These are phyloP conservation scores for Blumeriella jaapii DNA, from an alignment of 2,329 filamentous ascomycete species.

Conservation along the genomic window DNA sequence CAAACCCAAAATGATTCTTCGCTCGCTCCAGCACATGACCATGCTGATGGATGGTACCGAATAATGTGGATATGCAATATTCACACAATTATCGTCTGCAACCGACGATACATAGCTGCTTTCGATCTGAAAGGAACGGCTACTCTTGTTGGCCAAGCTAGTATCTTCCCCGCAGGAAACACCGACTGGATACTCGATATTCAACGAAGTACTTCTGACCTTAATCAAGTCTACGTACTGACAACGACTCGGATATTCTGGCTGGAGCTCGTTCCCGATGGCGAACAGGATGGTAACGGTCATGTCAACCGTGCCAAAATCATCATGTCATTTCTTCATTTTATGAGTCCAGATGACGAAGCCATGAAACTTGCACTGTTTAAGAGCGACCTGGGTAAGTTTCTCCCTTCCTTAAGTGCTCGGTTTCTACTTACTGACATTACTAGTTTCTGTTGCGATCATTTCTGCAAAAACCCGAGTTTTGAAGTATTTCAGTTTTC, in stretches of 20 bases:
- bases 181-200: constrained; percentile 47
- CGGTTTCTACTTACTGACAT: constrained; percentile 10
- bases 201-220: constrained; percentile 34
- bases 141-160: constrained; percentile 13
- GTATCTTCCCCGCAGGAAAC: constrained; percentile 12
- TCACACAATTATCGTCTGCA: constrained; percentile 35
- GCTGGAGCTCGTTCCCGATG: constrained; percentile 20
- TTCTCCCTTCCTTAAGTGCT: background rate
- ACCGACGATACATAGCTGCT: constrained; percentile 26
- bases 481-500: constrained; percentile 23
- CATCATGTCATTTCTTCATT: constrained; percentile 35
- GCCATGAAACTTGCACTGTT: constrained; percentile 31
- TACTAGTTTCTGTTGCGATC: constrained; percentile 18
- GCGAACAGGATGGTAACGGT: constrained; percentile 7
- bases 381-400: constrained; percentile 16
- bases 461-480: constrained; percentile 18
- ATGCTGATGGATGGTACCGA: constrained; percentile 35
- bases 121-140: constrained; percentile 21
- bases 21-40: constrained; percentile 1
- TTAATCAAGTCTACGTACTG: constrained; percentile 44
- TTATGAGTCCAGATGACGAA: constrained; percentile 29
- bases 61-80: constrained; percentile 37
- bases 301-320: constrained; percentile 19
- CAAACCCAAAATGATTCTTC: constrained; percentile 4
- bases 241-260: constrained; percentile 30